Conservation (phyloP, 768 basidiomycete genomes). For the Kwoniella europaea region DNA sequence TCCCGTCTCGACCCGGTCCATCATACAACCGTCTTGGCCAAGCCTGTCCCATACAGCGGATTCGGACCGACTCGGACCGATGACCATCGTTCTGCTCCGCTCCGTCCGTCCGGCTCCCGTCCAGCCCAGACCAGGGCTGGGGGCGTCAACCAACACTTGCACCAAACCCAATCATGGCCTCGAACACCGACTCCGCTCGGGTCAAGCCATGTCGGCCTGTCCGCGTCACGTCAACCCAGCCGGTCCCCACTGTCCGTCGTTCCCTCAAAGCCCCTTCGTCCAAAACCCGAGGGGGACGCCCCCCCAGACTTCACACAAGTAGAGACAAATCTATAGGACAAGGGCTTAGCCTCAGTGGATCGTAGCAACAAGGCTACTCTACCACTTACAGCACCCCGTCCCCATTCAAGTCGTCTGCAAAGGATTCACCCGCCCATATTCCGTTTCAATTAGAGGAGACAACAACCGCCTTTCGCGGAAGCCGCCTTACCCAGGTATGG, state of each 20-base stretch:
- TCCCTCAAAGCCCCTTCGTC: not conserved
- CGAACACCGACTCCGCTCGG: too few species aligned
- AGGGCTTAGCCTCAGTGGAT: conserved; percentile 77
- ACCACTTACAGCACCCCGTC: conserved; percentile 73
- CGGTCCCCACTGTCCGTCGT: not conserved
- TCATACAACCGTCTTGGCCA: not conserved
- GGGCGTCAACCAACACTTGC: not conserved
- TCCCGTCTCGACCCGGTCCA: not conserved
- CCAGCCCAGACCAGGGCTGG: not conserved
- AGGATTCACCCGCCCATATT: conserved; percentile 72
- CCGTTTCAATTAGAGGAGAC: conserved; percentile 66
- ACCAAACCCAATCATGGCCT: not conserved
- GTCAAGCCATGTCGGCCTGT: conserved; percentile 28
- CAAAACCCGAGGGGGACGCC: conserved; percentile 12
- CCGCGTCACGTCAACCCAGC: not conserved
- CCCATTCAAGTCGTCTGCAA: conserved; percentile 78
- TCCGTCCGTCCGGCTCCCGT: too few species aligned
- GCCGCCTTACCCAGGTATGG: conserved; percentile 65
- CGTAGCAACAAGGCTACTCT: conserved; percentile 79
- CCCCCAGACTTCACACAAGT: conserved; percentile 16
- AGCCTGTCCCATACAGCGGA: not conserved
- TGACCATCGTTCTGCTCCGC: not conserved
- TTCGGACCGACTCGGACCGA: not conserved
- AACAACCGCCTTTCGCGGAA: conserved; percentile 62
- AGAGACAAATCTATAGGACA: conserved; percentile 70